A percentile compares a stretch with the other conserved stretches of the same genome.
These are phyloP conservation scores for Avena sativa DNA, from an alignment of 176 grass and related monocot genomes.

Conservation along the genomic window DNA sequence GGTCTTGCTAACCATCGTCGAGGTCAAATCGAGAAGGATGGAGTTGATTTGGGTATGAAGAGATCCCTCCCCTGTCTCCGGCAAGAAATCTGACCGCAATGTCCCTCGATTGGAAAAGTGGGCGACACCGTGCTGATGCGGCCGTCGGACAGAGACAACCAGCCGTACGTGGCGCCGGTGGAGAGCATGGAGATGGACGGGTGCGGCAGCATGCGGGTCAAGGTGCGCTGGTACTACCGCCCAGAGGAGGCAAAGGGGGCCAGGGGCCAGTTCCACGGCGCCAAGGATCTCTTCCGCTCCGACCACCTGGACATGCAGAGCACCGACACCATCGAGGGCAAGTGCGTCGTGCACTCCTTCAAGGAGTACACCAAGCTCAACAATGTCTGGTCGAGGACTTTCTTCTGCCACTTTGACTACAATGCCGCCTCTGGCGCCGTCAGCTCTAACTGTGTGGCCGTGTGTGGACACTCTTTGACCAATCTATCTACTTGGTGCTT, in stretches of 20 bases:
- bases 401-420: constrained; percentile 87
- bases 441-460: constrained; percentile 71
- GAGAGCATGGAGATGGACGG: constrained; percentile 89
- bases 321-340: constrained; percentile 78
- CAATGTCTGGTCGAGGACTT: constrained; percentile 71
- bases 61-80: background rate
- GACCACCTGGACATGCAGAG: constrained; percentile 80
- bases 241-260: constrained; percentile 84
- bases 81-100: constrained; percentile 40
- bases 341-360: constrained; percentile 78
- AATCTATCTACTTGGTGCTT: background rate
- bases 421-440: constrained; percentile 67
- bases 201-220: constrained; percentile 74
- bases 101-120: constrained; percentile 38
- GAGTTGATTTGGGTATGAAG: no score
- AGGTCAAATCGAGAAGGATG: no score
- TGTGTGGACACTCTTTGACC: constrained; percentile 43
- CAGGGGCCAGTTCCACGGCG: constrained; percentile 84
- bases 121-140: constrained; percentile 89
- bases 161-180: constrained; percentile 81
- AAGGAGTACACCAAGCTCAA: constrained; percentile 88
- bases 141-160: constrained; percentile 72
- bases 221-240: constrained; percentile 84
- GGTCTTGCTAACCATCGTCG: no score
- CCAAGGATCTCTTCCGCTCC: constrained; percentile 87